Conservation (phyloP, 1,139 yeast species). For the Blastobotrys ciferrii region DNA sequence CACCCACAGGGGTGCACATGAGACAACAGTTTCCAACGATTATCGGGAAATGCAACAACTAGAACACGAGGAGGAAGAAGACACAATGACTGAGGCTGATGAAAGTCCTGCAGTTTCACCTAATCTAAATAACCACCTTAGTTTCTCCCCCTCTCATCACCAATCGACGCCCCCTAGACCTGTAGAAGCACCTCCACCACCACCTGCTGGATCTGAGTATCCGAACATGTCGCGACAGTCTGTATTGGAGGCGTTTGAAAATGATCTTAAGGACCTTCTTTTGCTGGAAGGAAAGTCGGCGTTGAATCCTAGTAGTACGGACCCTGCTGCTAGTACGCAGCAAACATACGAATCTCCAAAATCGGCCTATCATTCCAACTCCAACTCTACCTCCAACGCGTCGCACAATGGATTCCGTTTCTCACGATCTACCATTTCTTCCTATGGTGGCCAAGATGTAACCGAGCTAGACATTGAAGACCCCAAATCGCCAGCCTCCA, state of each 20-base stretch:
- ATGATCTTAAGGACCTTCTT: constrained; percentile 22
- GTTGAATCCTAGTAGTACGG: not conserved
- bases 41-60: no score
- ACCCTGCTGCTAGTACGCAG: not conserved
- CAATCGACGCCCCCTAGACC: constrained; percentile 4
- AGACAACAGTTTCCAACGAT: not conserved
- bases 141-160: not conserved
- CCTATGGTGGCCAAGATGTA: constrained; percentile 15
- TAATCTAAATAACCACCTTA: not conserved
- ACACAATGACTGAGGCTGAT: constrained; percentile 2
- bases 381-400: constrained; percentile 8
- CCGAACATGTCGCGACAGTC: constrained; percentile 20
- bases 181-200: constrained; percentile 4
- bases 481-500: constrained; percentile 13
- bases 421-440: constrained; percentile 18
- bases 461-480: constrained; percentile 16
- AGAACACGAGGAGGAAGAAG: not conserved
- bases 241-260: constrained; percentile 25
- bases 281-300: constrained; percentile 15
- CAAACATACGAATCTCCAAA: not conserved
- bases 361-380: constrained; percentile 6
- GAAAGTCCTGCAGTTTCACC: not conserved
- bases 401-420: constrained; percentile 5
- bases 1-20: not conserved
- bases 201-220: not conserved